Percentiles rank a stretch among this genome's conserved stretches.
Conservation (phyloP, 1,284 basidiomycete genomes). For the Pyrrhoderma lamaoense region DNA sequence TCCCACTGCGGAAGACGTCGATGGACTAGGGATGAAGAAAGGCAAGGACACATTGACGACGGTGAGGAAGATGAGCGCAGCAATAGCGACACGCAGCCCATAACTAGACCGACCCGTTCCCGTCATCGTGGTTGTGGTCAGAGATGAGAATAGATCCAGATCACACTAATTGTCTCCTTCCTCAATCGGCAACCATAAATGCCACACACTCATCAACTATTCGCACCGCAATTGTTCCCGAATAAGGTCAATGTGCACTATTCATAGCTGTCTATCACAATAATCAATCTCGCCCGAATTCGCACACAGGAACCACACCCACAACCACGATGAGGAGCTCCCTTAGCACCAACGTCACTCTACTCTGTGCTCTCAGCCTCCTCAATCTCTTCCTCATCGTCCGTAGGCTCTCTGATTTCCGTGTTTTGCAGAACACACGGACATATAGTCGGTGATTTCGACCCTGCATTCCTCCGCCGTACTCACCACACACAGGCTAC, state of each 20-base stretch:
- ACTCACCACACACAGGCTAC: conserved; percentile 4
- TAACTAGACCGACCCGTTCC: no score
- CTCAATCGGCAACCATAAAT: conserved; percentile 1
- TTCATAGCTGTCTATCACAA: not conserved
- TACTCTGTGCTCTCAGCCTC: conserved; percentile 10
- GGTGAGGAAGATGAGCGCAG: conserved; percentile 9
- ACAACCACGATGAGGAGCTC: conserved; percentile 7
- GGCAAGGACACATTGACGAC: conserved; percentile 14
- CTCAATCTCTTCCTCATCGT: conserved; percentile 12
- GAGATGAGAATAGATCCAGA: not conserved
- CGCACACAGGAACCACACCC: conserved; percentile 10
- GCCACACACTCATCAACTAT: not conserved
- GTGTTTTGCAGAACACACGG: not conserved
- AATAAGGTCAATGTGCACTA: not conserved
- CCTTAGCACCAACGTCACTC: not conserved
- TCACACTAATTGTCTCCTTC: not conserved
- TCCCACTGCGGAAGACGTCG: not conserved
- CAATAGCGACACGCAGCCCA: conserved; percentile 4
- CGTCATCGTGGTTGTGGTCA: no score
- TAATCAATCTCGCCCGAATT: not conserved
- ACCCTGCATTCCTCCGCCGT: not conserved
- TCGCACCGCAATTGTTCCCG: conserved; percentile 1
- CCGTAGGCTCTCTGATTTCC: conserved; percentile 5
- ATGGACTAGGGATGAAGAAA: conserved; percentile 6
- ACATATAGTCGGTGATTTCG: conserved; percentile 19